Conservation (phyloP, 202 grass and related monocot species). For the Musa balbisiana region DNA sequence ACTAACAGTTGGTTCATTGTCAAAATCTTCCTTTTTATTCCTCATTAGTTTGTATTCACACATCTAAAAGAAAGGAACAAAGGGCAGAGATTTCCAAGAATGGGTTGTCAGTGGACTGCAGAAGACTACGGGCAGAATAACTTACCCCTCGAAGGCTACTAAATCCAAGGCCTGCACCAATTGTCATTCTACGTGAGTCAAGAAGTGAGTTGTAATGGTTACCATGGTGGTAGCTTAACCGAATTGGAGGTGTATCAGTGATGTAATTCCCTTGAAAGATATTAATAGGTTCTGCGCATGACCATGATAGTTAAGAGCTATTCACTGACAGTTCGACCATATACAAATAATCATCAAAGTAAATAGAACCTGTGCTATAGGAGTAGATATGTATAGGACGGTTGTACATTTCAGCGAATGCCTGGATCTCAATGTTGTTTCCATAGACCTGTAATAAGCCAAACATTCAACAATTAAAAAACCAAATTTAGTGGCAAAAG, state of each 20-base stretch:
- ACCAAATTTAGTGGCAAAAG: too few species aligned
- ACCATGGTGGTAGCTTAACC: slow-evolving; percentile 92
- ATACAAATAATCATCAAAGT: slow-evolving; percentile 23
- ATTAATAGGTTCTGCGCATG: slow-evolving; percentile 86
- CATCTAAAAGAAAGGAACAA: neutral
- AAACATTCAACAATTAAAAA: slow-evolving; percentile 5
- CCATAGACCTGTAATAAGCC: slow-evolving; percentile 64
- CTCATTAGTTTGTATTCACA: neutral
- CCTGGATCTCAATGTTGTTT: slow-evolving; percentile 98
- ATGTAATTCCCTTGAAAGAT: slow-evolving; percentile 98
- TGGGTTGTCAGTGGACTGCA: neutral
- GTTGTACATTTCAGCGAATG: slow-evolving; percentile 99
- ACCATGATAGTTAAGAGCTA: neutral
- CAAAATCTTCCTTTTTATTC: neutral
- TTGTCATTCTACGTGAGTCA: slow-evolving; percentile 63
- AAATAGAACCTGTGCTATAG: slow-evolving; percentile 58
- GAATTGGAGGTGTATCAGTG: slow-evolving; percentile 88
- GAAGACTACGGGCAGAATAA: neutral
- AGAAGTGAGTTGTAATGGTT: slow-evolving; percentile 99
- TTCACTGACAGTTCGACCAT: neutral
- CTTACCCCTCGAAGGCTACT: slow-evolving; percentile 87
- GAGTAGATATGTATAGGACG: slow-evolving; percentile 99
- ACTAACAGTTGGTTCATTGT: neutral
- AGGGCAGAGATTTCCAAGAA: neutral
- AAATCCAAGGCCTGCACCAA: slow-evolving; percentile 94